Evolutionary conservation across 768 basidiomycete genomes (phyloP).

Genomic region (Lentinula boryana): DNA sequence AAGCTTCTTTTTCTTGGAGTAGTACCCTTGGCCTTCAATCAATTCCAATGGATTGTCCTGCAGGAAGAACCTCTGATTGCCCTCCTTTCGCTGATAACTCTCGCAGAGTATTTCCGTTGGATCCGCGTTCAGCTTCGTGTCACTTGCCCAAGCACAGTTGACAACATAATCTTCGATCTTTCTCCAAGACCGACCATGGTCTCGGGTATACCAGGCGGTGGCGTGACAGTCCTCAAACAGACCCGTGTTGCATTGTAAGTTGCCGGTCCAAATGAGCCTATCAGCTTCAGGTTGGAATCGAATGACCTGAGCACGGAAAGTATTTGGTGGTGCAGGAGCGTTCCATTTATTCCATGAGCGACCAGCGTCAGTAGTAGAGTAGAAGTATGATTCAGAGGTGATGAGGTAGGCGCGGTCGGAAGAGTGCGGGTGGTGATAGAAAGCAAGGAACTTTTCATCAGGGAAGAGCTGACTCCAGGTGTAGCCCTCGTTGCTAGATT

Average conservation of each 20-base stretch:
- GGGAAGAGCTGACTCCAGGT: constrained; percentile 71
- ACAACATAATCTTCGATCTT: constrained; percentile 80
- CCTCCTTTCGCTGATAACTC: constrained; percentile 75
- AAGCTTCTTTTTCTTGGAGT: constrained; percentile 59
- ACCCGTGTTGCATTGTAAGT: constrained; percentile 51
- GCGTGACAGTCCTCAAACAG: constrained; percentile 54
- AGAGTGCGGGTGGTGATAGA: constrained; percentile 81
- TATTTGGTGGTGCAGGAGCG: constrained; percentile 72
- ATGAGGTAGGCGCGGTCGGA: constrained; percentile 87
- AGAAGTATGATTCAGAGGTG: constrained; percentile 57
- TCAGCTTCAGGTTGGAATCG: constrained; percentile 88
- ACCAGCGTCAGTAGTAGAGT: constrained; percentile 82
- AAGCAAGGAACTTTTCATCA: constrained; percentile 64
- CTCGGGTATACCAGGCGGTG: constrained; percentile 63
- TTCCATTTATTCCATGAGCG: constrained; percentile 52
- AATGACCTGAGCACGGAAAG: constrained; percentile 67
- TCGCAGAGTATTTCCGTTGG: constrained; percentile 91
- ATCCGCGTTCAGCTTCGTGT: constrained; percentile 73
- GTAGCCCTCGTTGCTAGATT: constrained; percentile 93
- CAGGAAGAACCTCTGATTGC: constrained; percentile 60
- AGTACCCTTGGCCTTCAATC: constrained; percentile 73
- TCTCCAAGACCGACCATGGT: constrained; percentile 77
- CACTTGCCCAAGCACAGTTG: constrained; percentile 90
- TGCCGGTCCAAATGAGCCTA: constrained; percentile 85
- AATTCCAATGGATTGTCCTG: constrained; percentile 62